A percentile compares a stretch with the other conserved stretches of the same genome.
These are phyloP conservation scores for Krasilnikovozyma curviuscula DNA, from an alignment of 768 basidiomycete genomes.

Conservation along the genomic window DNA sequence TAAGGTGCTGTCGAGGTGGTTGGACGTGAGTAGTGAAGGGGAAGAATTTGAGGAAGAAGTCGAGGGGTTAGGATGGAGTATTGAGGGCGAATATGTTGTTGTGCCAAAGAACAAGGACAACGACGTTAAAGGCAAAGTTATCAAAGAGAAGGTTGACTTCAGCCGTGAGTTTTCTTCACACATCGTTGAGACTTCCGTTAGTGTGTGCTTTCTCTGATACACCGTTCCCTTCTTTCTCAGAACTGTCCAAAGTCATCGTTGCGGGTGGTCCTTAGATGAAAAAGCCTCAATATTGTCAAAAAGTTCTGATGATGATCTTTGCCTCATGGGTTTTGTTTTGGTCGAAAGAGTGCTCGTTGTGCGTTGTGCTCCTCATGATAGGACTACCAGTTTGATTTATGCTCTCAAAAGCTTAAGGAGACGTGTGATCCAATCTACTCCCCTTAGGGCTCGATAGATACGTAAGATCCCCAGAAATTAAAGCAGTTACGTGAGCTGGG, in stretches of 20 bases:
- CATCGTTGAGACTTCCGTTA: not conserved
- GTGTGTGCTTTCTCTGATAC: not conserved
- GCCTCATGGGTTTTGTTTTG: too few species aligned
- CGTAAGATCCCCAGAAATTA: too few species aligned
- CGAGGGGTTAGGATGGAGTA: slow-evolving; percentile 21
- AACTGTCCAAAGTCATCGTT: slow-evolving; percentile 25
- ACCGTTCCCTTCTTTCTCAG: slow-evolving; percentile 8
- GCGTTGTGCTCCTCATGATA: too few species aligned
- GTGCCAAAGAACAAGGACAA: slow-evolving; percentile 27
- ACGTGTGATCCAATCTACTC: too few species aligned
- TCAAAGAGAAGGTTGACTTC: slow-evolving; percentile 26
- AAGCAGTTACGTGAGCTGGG: too few species aligned
- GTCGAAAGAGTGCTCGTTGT: too few species aligned
- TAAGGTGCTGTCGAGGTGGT: slow-evolving; percentile 21
- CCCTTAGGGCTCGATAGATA: too few species aligned
- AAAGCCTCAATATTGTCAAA: too few species aligned
- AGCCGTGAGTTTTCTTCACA: slow-evolving; percentile 20
- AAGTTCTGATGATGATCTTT: too few species aligned
- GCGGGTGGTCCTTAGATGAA: slow-evolving; percentile 19
- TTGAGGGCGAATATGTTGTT: slow-evolving; percentile 22
- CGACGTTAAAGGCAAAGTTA: slow-evolving; percentile 26
- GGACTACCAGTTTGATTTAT: too few species aligned
- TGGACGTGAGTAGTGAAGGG: slow-evolving; percentile 17
- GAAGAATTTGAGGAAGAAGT: too few species aligned
- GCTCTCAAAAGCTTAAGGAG: too few species aligned